A percentile compares a stretch with the other conserved stretches of the same genome.
These are phyloP conservation scores for Saccharum hybrid DNA, from an alignment of 202 grass and related monocot genomes.

Conservation along the genomic window DNA sequence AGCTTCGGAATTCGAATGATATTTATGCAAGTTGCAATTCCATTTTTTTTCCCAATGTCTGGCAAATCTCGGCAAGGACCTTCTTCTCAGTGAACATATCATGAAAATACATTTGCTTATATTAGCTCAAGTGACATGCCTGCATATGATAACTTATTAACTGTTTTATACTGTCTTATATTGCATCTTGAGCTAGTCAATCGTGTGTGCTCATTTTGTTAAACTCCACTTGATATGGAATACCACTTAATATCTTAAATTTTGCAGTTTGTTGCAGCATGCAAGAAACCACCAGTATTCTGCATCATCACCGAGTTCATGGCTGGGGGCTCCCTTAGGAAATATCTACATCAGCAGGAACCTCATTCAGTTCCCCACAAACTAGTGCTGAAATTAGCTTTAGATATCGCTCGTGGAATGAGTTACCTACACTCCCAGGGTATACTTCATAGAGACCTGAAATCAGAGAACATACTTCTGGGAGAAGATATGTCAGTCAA, in stretches of 20 bases:
- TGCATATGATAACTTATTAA: slow-evolving; percentile 3
- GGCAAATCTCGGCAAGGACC: slow-evolving; percentile 16
- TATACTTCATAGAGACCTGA: slow-evolving; percentile 95
- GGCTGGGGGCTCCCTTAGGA: slow-evolving; percentile 90
- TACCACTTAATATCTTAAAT: background rate
- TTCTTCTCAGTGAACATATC: background rate
- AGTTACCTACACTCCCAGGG: slow-evolving; percentile 90
- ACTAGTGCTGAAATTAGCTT: slow-evolving; percentile 75
- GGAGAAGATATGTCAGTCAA: slow-evolving; percentile 92
- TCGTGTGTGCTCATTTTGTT: background rate
- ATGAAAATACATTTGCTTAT: background rate
- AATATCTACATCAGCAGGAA: slow-evolving; percentile 91
- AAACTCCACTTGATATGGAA: slow-evolving; percentile 1
- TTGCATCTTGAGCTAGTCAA: background rate
- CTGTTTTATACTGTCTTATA: slow-evolving; percentile 10
- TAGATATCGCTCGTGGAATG: slow-evolving; percentile 95
- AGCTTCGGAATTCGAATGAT: background rate
- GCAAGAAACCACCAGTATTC: slow-evolving; percentile 95
- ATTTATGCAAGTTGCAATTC: slow-evolving; percentile 15
- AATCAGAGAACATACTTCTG: slow-evolving; percentile 97
- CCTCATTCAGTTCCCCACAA: slow-evolving; percentile 77
- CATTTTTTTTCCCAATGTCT: slow-evolving; percentile 10
- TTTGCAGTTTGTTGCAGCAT: slow-evolving; percentile 93
- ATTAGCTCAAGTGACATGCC: background rate
- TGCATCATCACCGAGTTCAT: slow-evolving; percentile 98